These are phyloP conservation scores for Striga hermonthica DNA, from an alignment of 305 asterid species.

Conservation along the genomic window DNA sequence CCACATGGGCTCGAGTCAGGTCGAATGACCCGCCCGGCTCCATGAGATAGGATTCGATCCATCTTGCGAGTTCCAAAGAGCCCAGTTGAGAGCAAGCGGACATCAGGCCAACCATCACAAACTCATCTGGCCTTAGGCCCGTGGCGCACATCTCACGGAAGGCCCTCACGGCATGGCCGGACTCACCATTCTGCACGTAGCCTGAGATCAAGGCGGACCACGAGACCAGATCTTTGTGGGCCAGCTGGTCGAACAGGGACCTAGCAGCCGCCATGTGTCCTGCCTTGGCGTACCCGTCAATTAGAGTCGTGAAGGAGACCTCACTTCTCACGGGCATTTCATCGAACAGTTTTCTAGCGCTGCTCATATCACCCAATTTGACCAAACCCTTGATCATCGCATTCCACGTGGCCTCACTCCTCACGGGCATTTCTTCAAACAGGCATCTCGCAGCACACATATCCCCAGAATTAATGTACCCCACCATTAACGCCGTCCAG, in stretches of 20 bases:
- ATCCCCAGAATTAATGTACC: conserved; percentile 47
- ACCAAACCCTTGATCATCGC: conserved; percentile 59
- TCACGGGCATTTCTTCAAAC: conserved; percentile 66
- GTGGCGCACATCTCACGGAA: conserved; percentile 46
- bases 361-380: conserved; percentile 47
- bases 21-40: conserved; percentile 37
- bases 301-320: conserved; percentile 57
- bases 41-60: conserved; percentile 50
- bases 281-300: conserved; percentile 67
- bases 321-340: conserved; percentile 50
- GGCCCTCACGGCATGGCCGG: conserved; percentile 51
- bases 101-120: conserved; percentile 68
- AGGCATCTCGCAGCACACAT: conserved; percentile 40
- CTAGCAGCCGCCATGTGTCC: conserved; percentile 73
- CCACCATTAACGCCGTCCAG: conserved; percentile 71
- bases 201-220: conserved; percentile 79
- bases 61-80: conserved; percentile 52
- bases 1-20: conserved; percentile 43
- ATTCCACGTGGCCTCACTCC: conserved; percentile 61
- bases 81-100: conserved; percentile 77
- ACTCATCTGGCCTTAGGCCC: conserved; percentile 60
- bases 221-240: conserved; percentile 50
- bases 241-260: conserved; percentile 50
- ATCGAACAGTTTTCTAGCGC: conserved; percentile 52
- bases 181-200: conserved; percentile 61